These are phyloP conservation scores for Lipomyces japonicus DNA, from an alignment of 805 yeast species.

Conservation along the genomic window DNA sequence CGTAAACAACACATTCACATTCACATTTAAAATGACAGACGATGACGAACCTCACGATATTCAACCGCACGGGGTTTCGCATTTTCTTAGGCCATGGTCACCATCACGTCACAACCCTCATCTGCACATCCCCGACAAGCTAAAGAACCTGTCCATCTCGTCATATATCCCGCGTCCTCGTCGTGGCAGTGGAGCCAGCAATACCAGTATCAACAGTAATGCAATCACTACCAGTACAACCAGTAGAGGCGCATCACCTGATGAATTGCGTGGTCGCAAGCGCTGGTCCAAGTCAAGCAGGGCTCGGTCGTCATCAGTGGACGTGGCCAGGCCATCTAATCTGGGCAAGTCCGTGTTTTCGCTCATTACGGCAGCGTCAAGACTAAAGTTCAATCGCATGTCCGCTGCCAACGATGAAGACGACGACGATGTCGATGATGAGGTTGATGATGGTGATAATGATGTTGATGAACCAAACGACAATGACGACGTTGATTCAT, in stretches of 20 bases:
- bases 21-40: no score
- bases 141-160: no score
- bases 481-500: slow-evolving; percentile 14
- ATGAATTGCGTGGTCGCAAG: neutral
- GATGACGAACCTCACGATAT: no score
- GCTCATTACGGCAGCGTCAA: slow-evolving; percentile 23
- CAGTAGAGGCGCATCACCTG: no score
- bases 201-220: no score
- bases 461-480: slow-evolving; percentile 30
- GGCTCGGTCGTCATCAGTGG: slow-evolving; percentile 22
- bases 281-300: neutral
- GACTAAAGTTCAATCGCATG: slow-evolving; percentile 9
- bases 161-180: no score
- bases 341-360: slow-evolving; percentile 22
- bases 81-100: no score
- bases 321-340: slow-evolving; percentile 15
- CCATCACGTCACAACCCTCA: no score
- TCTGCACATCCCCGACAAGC: no score
- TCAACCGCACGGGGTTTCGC: no score
- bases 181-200: slow-evolving; percentile 4
- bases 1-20: no score
- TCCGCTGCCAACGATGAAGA: slow-evolving; percentile 13
- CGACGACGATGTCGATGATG: slow-evolving; percentile 32
- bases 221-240: no score
- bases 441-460: slow-evolving; percentile 34